These are phyloP conservation scores for Didymella lethalis DNA, from an alignment of 2,329 filamentous ascomycete species.

Conservation along the genomic window DNA sequence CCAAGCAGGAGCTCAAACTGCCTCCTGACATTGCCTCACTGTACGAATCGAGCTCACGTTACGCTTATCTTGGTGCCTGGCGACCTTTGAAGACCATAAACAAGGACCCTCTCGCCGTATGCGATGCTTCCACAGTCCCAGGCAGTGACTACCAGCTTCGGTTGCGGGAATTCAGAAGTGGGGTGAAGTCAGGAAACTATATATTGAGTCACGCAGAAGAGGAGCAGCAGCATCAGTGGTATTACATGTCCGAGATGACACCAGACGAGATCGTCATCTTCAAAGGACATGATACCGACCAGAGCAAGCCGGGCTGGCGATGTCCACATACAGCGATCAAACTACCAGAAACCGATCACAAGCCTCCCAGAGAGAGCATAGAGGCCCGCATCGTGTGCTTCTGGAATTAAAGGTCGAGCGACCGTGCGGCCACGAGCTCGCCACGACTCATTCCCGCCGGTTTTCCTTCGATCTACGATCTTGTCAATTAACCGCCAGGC, in stretches of 20 bases:
- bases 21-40: constrained; percentile 17
- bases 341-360: constrained; percentile 22
- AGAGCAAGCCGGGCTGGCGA: constrained; percentile 29
- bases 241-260: constrained; percentile 36
- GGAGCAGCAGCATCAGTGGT: constrained; percentile 36
- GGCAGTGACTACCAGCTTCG: constrained; percentile 31
- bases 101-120: constrained; percentile 40
- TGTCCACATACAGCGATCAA: constrained; percentile 40
- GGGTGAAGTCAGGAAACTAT: constrained; percentile 30
- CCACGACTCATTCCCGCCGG: constrained; percentile 9
- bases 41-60: constrained; percentile 25
- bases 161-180: constrained; percentile 25
- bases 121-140: constrained; percentile 27
- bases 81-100: constrained; percentile 35
- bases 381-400: constrained; percentile 35
- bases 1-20: constrained; percentile 28
- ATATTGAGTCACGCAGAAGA: constrained; percentile 26
- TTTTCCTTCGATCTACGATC: constrained; percentile 17
- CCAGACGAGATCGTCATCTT: constrained; percentile 37
- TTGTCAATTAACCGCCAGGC: neutral
- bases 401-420: constrained; percentile 18
- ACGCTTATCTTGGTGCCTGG: constrained; percentile 43
- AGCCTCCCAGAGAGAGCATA: constrained; percentile 37
- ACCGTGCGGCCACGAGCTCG: neutral
- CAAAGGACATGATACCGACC: constrained; percentile 37